Conservation (phyloP, 2,329 filamentous ascomycete species). For the Aureobasidium melanogenum region DNA sequence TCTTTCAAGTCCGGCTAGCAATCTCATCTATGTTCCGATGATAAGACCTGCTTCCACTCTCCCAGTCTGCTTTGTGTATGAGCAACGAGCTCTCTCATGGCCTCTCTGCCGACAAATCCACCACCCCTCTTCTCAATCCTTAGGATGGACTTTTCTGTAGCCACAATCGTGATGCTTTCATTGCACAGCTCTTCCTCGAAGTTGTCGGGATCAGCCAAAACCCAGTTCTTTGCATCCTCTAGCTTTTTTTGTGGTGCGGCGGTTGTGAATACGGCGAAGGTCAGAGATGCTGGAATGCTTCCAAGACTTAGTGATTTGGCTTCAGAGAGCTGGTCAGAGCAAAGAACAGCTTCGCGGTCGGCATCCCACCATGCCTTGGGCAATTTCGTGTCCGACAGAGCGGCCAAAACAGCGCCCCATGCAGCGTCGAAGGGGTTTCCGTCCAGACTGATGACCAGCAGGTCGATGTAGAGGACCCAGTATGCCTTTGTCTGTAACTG, state of each 20-base stretch:
- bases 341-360: conserved; percentile 71
- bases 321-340: conserved; percentile 51
- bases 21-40: conserved; percentile 4
- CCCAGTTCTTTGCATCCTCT: conserved; percentile 45
- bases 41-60: conserved; percentile 35
- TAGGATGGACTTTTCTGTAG: conserved; percentile 55
- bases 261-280: conserved; percentile 68
- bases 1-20: background rate
- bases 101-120: conserved; percentile 53
- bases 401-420: conserved; percentile 76
- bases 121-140: conserved; percentile 81
- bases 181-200: conserved; percentile 80
- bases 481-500: conserved; percentile 63
- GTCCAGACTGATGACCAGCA: conserved; percentile 89
- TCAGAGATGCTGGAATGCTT: conserved; percentile 65
- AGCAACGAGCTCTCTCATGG: conserved; percentile 51
- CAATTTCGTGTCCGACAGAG: conserved; percentile 66
- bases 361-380: conserved; percentile 76
- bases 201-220: conserved; percentile 79
- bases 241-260: conserved; percentile 37
- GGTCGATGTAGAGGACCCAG: conserved; percentile 90
- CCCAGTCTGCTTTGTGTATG: conserved; percentile 55
- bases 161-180: conserved; percentile 73
- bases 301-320: conserved; percentile 50
- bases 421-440: conserved; percentile 88